phyloP scores from a whole-genome alignment of 108 stramenopile species.

The Aureococcus anophagefferens region DNA sequence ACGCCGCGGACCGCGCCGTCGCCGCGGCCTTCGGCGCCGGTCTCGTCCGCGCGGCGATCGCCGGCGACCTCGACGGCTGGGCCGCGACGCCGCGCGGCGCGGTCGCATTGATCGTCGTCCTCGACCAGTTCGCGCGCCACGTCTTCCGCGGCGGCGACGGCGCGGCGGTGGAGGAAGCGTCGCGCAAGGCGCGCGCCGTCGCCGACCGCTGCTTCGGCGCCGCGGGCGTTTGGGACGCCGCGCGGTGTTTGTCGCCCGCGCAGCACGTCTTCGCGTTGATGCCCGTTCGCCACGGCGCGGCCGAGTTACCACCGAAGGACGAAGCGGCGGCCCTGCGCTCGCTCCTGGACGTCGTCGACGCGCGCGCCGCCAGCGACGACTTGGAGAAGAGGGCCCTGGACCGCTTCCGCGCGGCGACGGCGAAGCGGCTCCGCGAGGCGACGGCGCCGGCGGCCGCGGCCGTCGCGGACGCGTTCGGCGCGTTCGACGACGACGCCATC shows the following conservation, averaged over 20 bases:
- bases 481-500: slow-evolving; percentile 28
- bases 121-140: slow-evolving; percentile 44
- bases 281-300: neutral
- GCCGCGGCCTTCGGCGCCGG: slow-evolving; percentile 2
- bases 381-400: slow-evolving; percentile 13
- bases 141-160: slow-evolving; percentile 18
- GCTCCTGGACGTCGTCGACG: slow-evolving; percentile 17
- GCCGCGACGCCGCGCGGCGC: slow-evolving; percentile 7
- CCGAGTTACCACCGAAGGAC: too few relatives aligned
- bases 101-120: slow-evolving; percentile 34
- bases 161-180: too few relatives aligned
- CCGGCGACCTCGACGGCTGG: slow-evolving; percentile 22
- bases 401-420: slow-evolving; percentile 33
- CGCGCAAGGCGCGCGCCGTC: slow-evolving; percentile 5
- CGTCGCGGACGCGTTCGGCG: too few relatives aligned
- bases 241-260: neutral
- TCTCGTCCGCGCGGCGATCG: slow-evolving; percentile 6
- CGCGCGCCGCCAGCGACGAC: slow-evolving; percentile 14
- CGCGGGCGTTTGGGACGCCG: neutral
- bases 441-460: slow-evolving; percentile 5
- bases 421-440: slow-evolving; percentile 11
- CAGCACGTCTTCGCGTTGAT: neutral
- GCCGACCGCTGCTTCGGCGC: slow-evolving; percentile 7
- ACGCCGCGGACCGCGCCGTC: slow-evolving; percentile 9
- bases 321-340: slow-evolving; percentile 2